These are phyloP conservation scores for Euphorbia peplus DNA, from an alignment of 345 rosid genomes.

Conservation along the genomic window DNA sequence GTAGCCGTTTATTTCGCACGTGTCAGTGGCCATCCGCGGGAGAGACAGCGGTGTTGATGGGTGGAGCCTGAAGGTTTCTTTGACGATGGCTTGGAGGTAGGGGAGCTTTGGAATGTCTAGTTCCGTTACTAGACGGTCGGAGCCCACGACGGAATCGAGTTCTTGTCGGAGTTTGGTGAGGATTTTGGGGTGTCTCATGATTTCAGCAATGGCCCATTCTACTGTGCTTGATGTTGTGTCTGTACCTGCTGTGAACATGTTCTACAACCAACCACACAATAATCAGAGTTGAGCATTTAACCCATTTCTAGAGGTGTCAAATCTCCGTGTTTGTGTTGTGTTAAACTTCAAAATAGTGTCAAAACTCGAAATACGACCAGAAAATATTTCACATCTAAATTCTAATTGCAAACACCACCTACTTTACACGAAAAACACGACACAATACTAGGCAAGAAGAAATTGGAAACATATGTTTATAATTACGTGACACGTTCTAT, in stretches of 20 bases:
- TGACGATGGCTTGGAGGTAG: slow-evolving; percentile 27
- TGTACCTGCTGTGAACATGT: slow-evolving; percentile 91
- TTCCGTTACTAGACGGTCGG: slow-evolving; percentile 17
- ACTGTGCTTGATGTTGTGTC: slow-evolving; percentile 90
- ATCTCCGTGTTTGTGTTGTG: no score
- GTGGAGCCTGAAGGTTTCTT: slow-evolving; percentile 31
- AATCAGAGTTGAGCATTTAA: no score
- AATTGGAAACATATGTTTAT: no score
- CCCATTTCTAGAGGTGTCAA: no score
- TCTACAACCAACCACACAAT: slow-evolving; percentile 33
- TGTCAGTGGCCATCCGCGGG: slow-evolving; percentile 20
- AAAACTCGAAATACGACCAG: no score
- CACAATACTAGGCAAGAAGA: no score
- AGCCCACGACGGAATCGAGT: slow-evolving; percentile 36
- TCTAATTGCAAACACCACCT: no score
- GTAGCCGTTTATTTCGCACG: slow-evolving; percentile 24
- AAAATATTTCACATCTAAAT: no score
- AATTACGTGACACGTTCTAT: no score
- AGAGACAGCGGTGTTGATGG: slow-evolving; percentile 27
- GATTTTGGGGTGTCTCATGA: slow-evolving; percentile 66
- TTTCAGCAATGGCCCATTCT: slow-evolving; percentile 90
- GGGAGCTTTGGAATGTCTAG: slow-evolving; percentile 18
- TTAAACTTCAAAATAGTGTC: no score
- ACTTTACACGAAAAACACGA: no score
- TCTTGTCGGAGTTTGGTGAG: slow-evolving; percentile 48